A percentile compares a stretch with the other conserved stretches of the same genome.
These are phyloP conservation scores for Komagataella mondaviorum DNA, from an alignment of 805 yeast genomes.

Conservation along the genomic window DNA sequence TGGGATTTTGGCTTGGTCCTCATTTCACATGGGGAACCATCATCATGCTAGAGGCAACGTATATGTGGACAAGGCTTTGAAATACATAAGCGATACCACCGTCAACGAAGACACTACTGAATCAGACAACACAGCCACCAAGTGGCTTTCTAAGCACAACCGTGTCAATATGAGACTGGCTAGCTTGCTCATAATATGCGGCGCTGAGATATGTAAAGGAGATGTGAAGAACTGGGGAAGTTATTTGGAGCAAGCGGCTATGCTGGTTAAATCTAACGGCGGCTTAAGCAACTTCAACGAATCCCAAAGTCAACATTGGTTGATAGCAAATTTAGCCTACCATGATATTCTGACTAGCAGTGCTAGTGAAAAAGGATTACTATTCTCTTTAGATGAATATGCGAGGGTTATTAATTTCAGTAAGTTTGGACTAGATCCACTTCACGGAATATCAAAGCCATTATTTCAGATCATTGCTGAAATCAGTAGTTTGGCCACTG, in stretches of 20 bases:
- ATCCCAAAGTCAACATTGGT: constrained; percentile 53
- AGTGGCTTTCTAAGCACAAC: constrained; percentile 14
- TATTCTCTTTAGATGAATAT: constrained; percentile 50
- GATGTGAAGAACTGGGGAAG: constrained; percentile 68
- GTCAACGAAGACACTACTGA: constrained; percentile 10
- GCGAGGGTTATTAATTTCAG: constrained; percentile 29
- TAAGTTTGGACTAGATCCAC: constrained; percentile 45
- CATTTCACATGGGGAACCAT: constrained; percentile 32
- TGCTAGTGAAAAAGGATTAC: constrained; percentile 44
- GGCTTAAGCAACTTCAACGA: constrained; percentile 39
- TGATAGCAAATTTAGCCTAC: constrained; percentile 66
- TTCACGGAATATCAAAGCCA: constrained; percentile 61
- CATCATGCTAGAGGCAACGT: constrained; percentile 30
- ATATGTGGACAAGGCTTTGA: constrained; percentile 33
- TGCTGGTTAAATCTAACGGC: constrained; percentile 45
- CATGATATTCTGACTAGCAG: constrained; percentile 65
- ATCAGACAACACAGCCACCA: constrained; percentile 2
- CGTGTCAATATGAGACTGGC: constrained; percentile 38
- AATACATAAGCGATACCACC: constrained; percentile 23
- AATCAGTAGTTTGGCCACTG: constrained; percentile 45
- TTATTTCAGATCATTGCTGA: constrained; percentile 57
- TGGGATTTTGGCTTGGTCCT: constrained; percentile 42
- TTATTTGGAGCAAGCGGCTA: constrained; percentile 52
- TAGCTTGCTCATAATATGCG: constrained; percentile 51
- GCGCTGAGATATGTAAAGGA: constrained; percentile 77